phyloP scores from a whole-genome alignment of 2,329 filamentous ascomycete genomes.

The Aspergillus arachidicola region DNA sequence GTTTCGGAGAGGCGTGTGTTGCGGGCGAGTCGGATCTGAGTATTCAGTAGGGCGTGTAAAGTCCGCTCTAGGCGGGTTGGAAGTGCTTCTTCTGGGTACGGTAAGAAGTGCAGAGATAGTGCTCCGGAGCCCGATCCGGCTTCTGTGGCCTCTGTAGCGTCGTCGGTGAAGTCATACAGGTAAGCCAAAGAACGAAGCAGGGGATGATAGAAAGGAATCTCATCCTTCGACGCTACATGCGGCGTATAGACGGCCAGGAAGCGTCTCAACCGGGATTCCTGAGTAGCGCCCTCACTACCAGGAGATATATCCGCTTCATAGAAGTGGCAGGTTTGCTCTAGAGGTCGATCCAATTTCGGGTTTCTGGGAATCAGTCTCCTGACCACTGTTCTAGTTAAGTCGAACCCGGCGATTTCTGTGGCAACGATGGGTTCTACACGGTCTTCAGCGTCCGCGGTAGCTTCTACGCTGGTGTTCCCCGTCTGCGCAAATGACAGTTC shows the following conservation, averaged over 20 bases:
- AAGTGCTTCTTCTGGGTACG: constrained; percentile 47
- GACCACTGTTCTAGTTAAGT: constrained; percentile 66
- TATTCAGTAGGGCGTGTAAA: constrained; percentile 39
- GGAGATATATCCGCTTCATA: constrained; percentile 44
- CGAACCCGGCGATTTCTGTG: constrained; percentile 31
- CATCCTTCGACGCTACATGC: constrained; percentile 62
- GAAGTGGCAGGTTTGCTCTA: constrained; percentile 83
- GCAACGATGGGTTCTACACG: constrained; percentile 22
- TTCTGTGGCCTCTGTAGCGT: constrained; percentile 24
- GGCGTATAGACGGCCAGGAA: constrained; percentile 75
- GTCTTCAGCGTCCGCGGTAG: constrained; percentile 6
- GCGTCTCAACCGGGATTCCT: not conserved
- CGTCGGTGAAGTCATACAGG: constrained; percentile 58
- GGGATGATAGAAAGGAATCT: constrained; percentile 88
- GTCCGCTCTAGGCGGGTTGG: constrained; percentile 42
- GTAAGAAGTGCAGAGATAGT: constrained; percentile 55
- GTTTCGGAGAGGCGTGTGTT: constrained; percentile 22
- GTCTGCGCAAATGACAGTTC: constrained; percentile 25
- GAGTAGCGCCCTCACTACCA: no score
- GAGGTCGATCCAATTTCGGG: constrained; percentile 68
- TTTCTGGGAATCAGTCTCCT: constrained; percentile 82
- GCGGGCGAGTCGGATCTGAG: constrained; percentile 39
- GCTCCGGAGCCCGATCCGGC: constrained; percentile 35
- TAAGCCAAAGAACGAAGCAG: constrained; percentile 73
- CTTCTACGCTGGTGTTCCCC: not conserved